These are phyloP conservation scores for Paramecium tetraurelia DNA, from an alignment of 73 alveolate genomes.

Conservation along the genomic window DNA sequence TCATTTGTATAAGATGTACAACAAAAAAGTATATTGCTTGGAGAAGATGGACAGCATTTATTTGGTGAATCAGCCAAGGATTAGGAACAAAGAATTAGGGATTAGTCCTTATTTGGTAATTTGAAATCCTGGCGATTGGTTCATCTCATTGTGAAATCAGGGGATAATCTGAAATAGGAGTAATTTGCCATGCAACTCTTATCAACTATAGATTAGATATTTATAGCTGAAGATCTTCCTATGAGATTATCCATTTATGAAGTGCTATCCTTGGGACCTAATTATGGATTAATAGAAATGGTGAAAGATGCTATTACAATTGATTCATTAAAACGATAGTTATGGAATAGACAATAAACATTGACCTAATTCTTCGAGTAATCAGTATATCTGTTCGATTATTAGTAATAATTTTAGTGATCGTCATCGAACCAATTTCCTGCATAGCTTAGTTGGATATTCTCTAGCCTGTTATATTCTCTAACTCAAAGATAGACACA, in stretches of 20 bases:
- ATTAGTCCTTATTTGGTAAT: conserved; percentile 43
- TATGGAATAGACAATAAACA: neutral
- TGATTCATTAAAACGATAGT: conserved; percentile 81
- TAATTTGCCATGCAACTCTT: conserved; percentile 78
- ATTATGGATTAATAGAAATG: conserved; percentile 88
- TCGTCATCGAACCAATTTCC: conserved; percentile 69
- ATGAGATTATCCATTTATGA: conserved; percentile 83
- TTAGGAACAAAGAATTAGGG: conserved; percentile 23
- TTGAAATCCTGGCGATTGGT: conserved; percentile 58
- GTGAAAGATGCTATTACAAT: conserved; percentile 83
- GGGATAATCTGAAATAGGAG: conserved; percentile 73
- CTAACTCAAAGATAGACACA: conserved; percentile 95
- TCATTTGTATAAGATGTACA: neutral
- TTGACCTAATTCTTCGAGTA: conserved; percentile 67
- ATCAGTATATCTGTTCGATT: conserved; percentile 63
- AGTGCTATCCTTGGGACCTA: conserved; percentile 85
- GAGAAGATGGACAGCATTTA: neutral
- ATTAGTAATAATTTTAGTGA: conserved; percentile 54
- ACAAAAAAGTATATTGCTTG: neutral
- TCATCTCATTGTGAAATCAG: conserved; percentile 62
- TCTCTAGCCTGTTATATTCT: conserved; percentile 88
- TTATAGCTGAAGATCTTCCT: conserved; percentile 68
- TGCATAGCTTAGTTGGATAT: conserved; percentile 70
- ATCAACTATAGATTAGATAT: conserved; percentile 71
- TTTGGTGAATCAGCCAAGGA: conserved; percentile 59